These are phyloP conservation scores for Catharanthus roseus DNA, from an alignment of 257 asterid genomes.

Conservation along the genomic window DNA sequence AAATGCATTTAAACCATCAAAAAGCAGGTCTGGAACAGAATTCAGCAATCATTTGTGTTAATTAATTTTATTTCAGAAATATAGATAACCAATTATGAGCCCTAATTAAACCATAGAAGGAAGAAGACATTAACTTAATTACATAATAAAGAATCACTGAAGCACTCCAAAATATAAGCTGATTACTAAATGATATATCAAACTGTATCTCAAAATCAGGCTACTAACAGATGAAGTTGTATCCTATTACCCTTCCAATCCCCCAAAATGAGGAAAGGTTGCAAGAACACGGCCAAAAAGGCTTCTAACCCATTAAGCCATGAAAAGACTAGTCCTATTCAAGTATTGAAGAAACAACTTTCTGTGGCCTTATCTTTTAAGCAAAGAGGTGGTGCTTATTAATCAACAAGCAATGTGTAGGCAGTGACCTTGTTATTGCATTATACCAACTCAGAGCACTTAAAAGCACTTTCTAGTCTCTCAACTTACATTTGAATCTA, in stretches of 20 bases:
- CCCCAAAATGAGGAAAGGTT: background rate
- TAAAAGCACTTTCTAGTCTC: background rate
- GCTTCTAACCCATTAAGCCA: background rate
- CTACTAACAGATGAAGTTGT: background rate
- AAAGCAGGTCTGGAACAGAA: conserved; percentile 64
- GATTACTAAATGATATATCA: background rate
- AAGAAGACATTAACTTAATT: background rate
- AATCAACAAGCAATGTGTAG: background rate
- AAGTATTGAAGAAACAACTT: background rate
- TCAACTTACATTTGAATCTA: background rate
- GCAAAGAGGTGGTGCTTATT: background rate
- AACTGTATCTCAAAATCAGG: background rate
- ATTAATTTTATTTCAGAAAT: conserved; percentile 5
- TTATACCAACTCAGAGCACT: background rate
- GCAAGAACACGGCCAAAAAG: background rate
- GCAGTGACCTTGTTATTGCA: background rate
- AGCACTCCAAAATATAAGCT: background rate
- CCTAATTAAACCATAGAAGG: background rate
- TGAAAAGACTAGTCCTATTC: background rate
- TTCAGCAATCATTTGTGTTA: conserved; percentile 15
- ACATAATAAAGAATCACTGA: background rate
- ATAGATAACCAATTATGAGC: background rate
- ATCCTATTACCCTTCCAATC: background rate
- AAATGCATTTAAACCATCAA: conserved; percentile 78
- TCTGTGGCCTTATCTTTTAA: no score